phyloP scores from a whole-genome alignment of 1,284 basidiomycete species.

The Rugosomyces carneus region DNA sequence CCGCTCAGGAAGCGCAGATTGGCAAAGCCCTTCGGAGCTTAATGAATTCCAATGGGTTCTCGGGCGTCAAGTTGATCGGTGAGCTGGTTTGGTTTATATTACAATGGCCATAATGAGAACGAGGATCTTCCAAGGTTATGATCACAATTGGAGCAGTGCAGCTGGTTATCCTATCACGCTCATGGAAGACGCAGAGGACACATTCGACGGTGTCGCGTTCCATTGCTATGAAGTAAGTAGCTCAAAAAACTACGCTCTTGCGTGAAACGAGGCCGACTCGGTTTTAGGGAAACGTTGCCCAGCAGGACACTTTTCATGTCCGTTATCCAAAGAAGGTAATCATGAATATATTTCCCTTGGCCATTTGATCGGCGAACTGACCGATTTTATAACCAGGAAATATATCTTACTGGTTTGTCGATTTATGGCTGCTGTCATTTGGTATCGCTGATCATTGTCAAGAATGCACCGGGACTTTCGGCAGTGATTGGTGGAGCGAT shows the following conservation, averaged over 20 bases:
- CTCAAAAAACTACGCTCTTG: slow-evolving; percentile 1
- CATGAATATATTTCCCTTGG: not conserved
- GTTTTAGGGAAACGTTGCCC: slow-evolving; percentile 22
- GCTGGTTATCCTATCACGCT: slow-evolving; percentile 29
- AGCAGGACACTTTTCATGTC: slow-evolving; percentile 30
- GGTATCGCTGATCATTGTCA: not conserved
- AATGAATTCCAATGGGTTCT: slow-evolving; percentile 35
- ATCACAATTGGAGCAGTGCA: slow-evolving; percentile 36
- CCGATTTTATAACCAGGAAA: slow-evolving; percentile 9
- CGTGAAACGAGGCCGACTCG: too few species aligned
- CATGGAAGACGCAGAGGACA: slow-evolving; percentile 27
- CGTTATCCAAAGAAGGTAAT: slow-evolving; percentile 30
- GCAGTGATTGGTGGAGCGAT: slow-evolving; percentile 58
- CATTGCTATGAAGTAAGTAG: slow-evolving; percentile 31
- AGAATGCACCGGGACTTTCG: slow-evolving; percentile 30
- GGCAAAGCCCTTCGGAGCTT: slow-evolving; percentile 29
- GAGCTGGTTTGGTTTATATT: slow-evolving; percentile 4
- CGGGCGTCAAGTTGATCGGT: slow-evolving; percentile 32
- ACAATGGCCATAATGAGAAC: not conserved
- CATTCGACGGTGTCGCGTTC: slow-evolving; percentile 34
- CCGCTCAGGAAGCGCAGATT: slow-evolving; percentile 27
- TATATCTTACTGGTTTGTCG: slow-evolving; percentile 13
- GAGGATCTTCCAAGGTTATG: slow-evolving; percentile 17
- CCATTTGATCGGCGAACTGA: not conserved
- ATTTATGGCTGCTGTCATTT: not conserved